Evolutionary conservation across 2,329 filamentous ascomycete species (phyloP), one percentile per base, ranked within the genome.

Genomic region (Aspergillus pseudonomiae): DNA sequence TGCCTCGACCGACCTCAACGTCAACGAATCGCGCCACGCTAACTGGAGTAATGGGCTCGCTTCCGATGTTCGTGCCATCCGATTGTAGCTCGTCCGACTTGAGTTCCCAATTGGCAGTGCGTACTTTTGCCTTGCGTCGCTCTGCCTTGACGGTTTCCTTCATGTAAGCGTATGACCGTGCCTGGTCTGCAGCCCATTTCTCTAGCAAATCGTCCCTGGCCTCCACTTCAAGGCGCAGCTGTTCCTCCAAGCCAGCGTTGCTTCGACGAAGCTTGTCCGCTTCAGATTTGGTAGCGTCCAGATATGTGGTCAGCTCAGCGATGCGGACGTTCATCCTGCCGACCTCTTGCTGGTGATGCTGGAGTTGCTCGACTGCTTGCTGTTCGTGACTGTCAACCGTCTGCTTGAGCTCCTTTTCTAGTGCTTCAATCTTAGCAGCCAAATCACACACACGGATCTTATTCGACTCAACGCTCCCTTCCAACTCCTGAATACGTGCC

Each of bases 21-120:
- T 82, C 78, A 28, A 77, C 76, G 66, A 80, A 82, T 19, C 79
- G 73, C 5, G 75, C 76, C 62, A 75, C 74, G 60, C 75, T 79
- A 34, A 78, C 73, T 2, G 81, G 81, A 1, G 81, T 82, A 41
- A 82, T 77, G 3, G 81, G 78, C 30, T 78, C 77, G 57, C 75
- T 79, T 32, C 71, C 76, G 58, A 69, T 67, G 55, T 70, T 65
- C 16, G 63, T 69, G 21, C 66, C 62, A 52, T 75, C 72, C 19
- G 71, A 75, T 59, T 76, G 75, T 55, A 77, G 68, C 50, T 77
- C 75, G 30, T 78, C 75, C 12, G 77, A 77, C 60, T 73, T 74
- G 16, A 79, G 61, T 50, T 79, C 71, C 75, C 76, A 78, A 54
- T 81, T 81, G 21, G 78, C 78, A 9, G 72, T 68, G 24, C 78